phyloP scores from a whole-genome alignment of 2,329 filamentous ascomycete species.

The Ambrosiella xylebori region DNA sequence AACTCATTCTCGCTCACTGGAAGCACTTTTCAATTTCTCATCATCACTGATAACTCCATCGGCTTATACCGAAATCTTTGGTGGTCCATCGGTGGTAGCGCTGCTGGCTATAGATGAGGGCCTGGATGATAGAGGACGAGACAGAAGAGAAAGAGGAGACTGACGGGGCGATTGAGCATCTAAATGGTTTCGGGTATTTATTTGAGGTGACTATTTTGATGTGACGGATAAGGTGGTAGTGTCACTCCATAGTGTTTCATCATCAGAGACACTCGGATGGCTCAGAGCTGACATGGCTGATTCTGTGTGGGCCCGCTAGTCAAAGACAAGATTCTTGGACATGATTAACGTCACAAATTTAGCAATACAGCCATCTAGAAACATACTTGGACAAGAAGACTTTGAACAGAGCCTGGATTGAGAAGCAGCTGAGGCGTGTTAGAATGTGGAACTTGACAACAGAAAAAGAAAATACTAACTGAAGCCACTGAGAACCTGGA shows the following conservation, averaged over 20 bases:
- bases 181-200: background rate
- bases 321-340: constrained; percentile 34
- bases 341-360: constrained; percentile 42
- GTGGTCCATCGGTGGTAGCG: too few species aligned
- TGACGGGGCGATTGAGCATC: too few species aligned
- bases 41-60: too few species aligned
- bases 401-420: constrained; percentile 41
- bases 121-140: too few species aligned
- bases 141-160: too few species aligned
- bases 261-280: constrained; percentile 2
- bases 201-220: background rate
- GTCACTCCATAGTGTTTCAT: constrained; percentile 4
- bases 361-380: constrained; percentile 39
- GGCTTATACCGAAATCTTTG: too few species aligned
- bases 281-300: too few species aligned
- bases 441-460: background rate
- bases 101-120: too few species aligned
- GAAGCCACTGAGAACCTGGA: constrained; percentile 35
- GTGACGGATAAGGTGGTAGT: constrained; percentile 1
- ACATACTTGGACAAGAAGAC: constrained; percentile 37
- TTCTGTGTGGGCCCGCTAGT: constrained; percentile 13
- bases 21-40: too few species aligned
- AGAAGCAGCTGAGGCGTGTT: constrained; percentile 31
- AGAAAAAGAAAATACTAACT: constrained; percentile 22
- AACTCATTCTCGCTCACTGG: too few species aligned